phyloP scores from a whole-genome alignment of 371 early-diverging fungal species.

The Neoconidiobolus thromboides region DNA sequence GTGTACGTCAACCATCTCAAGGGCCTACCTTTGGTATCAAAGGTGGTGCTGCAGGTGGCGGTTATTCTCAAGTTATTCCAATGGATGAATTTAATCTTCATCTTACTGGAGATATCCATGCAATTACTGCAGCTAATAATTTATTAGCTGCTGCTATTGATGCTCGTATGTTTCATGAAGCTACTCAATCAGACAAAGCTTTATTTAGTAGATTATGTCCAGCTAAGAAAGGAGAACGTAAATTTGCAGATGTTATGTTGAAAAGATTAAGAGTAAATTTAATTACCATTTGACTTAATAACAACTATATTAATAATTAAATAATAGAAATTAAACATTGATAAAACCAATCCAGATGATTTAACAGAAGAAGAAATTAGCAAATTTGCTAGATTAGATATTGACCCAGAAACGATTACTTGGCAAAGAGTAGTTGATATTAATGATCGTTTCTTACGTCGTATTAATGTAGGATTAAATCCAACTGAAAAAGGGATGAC shows the following conservation, averaged over 20 bases:
- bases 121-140: slow-evolving; percentile 92
- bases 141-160: slow-evolving; percentile 91
- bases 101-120: slow-evolving; percentile 94
- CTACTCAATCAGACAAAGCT: slow-evolving; percentile 65
- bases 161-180: slow-evolving; percentile 92
- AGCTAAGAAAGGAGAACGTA: slow-evolving; percentile 57
- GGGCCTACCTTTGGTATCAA: slow-evolving; percentile 97
- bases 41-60: slow-evolving; percentile 95
- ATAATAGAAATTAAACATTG: slow-evolving; percentile 51
- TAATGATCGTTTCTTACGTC: slow-evolving; percentile 86
- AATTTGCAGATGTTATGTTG: slow-evolving; percentile 68
- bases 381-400: slow-evolving; percentile 73
- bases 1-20: slow-evolving; percentile 92
- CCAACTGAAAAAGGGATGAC: slow-evolving; percentile 69
- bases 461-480: slow-evolving; percentile 72
- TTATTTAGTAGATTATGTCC: slow-evolving; percentile 81
- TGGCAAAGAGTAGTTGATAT: slow-evolving; percentile 92
- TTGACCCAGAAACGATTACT: slow-evolving; percentile 76
- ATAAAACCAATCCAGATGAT: slow-evolving; percentile 51
- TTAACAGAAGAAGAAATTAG: slow-evolving; percentile 59
- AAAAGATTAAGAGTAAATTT: slow-evolving; percentile 29
- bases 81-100: slow-evolving; percentile 98
- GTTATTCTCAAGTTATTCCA: slow-evolving; percentile 94
- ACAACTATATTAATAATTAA: not conserved
- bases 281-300: slow-evolving; percentile 2